These are phyloP conservation scores for Linaria vulgaris DNA, from an alignment of 257 asterid species.

Conservation along the genomic window DNA sequence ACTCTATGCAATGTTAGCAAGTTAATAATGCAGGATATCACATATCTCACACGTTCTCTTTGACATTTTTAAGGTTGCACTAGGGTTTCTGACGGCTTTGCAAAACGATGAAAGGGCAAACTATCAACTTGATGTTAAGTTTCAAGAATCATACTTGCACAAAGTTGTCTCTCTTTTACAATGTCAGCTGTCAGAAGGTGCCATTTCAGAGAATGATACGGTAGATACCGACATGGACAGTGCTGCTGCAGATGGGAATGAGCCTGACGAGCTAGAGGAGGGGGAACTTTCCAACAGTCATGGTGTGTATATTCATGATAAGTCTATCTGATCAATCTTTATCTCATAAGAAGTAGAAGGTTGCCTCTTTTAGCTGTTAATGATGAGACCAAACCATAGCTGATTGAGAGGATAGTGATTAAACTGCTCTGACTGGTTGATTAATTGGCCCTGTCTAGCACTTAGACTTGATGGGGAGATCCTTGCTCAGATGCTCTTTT, in stretches of 20 bases:
- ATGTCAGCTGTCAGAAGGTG: slow-evolving; percentile 91
- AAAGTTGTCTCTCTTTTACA: slow-evolving; percentile 90
- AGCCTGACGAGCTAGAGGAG: slow-evolving; percentile 81
- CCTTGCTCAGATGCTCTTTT: slow-evolving; percentile 2
- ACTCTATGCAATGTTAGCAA: slow-evolving; percentile 1
- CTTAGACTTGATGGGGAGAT: slow-evolving; percentile 8
- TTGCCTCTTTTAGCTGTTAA: background rate
- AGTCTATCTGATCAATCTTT: slow-evolving; percentile 11
- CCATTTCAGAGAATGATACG: slow-evolving; percentile 55
- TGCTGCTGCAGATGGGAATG: slow-evolving; percentile 39
- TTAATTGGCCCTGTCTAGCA: slow-evolving; percentile 10
- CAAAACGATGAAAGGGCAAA: slow-evolving; percentile 97
- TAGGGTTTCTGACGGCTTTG: slow-evolving; percentile 76
- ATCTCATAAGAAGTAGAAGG: background rate
- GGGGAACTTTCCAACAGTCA: slow-evolving; percentile 86
- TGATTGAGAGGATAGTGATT: background rate
- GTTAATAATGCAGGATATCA: slow-evolving; percentile 19
- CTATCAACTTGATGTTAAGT: slow-evolving; percentile 94
- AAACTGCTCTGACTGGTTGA: slow-evolving; percentile 18
- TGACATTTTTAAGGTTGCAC: slow-evolving; percentile 68
- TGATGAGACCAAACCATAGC: background rate
- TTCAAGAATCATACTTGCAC: slow-evolving; percentile 85
- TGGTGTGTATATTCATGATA: slow-evolving; percentile 62
- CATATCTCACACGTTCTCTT: background rate
- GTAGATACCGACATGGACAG: slow-evolving; percentile 33